phyloP scores from a whole-genome alignment of 768 basidiomycete genomes.

The Hericium coralloides region DNA sequence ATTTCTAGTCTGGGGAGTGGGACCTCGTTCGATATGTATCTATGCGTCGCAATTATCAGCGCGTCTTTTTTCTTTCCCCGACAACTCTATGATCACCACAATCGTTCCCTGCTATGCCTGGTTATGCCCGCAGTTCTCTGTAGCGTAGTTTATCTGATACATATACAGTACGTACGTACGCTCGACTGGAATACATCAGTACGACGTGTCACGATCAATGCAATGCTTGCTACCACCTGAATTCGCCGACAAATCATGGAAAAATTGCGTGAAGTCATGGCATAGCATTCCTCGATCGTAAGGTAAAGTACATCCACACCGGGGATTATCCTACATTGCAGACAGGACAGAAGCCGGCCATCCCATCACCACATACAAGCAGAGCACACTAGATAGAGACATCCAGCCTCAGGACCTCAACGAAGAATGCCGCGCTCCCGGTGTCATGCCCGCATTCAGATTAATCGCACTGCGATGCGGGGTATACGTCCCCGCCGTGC shows the following conservation, averaged over 20 bases:
- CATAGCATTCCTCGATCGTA: too few relatives aligned
- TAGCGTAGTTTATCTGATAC: neutral
- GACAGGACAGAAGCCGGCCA: too few relatives aligned
- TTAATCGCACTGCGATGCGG: neutral
- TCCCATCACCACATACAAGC: too few relatives aligned
- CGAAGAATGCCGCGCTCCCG: constrained; percentile 4
- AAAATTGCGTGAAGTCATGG: too few relatives aligned
- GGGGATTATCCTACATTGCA: too few relatives aligned
- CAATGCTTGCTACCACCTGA: too few relatives aligned
- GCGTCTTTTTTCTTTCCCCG: neutral
- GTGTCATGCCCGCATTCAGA: constrained; percentile 12
- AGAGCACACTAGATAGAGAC: too few relatives aligned
- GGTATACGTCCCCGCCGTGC: neutral
- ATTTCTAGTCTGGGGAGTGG: constrained; percentile 48
- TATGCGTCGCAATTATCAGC: neutral
- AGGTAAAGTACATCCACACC: too few relatives aligned
- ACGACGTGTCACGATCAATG: too few relatives aligned
- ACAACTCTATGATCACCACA: too few relatives aligned
- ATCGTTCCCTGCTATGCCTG: neutral
- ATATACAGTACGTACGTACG: neutral
- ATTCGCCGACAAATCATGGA: too few relatives aligned
- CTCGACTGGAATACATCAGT: too few relatives aligned
- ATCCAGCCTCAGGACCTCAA: neutral
- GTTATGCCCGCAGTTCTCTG: neutral
- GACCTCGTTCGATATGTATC: neutral